These are phyloP conservation scores for Hemisphaericaspora lyxosophila DNA, from an alignment of 1,139 yeast species.

Conservation along the genomic window DNA sequence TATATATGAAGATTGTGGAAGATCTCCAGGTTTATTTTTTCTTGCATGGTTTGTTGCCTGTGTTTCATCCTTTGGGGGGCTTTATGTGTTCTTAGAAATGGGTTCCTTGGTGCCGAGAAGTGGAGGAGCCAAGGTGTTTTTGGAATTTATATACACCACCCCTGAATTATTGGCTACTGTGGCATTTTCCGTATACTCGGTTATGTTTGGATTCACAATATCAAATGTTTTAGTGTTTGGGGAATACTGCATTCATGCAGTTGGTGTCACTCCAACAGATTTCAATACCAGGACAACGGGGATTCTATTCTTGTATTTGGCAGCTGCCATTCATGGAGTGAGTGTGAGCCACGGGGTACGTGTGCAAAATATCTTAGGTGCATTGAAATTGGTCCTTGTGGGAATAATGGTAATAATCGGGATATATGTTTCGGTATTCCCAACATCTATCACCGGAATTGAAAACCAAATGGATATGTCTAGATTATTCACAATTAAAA, in stretches of 20 bases:
- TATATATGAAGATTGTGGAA: slow-evolving; percentile 65
- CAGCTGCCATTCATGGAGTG: slow-evolving; percentile 51
- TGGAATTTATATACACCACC: slow-evolving; percentile 61
- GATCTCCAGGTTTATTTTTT: slow-evolving; percentile 60
- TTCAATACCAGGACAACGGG: slow-evolving; percentile 46
- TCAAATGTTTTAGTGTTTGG: slow-evolving; percentile 72
- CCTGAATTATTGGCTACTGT: slow-evolving; percentile 64
- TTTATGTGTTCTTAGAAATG: slow-evolving; percentile 63
- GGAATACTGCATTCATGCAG: slow-evolving; percentile 55
- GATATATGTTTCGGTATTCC: slow-evolving; percentile 46
- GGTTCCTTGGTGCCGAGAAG: slow-evolving; percentile 71
- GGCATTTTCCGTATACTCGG: slow-evolving; percentile 54
- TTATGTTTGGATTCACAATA: slow-evolving; percentile 62
- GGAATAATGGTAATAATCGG: slow-evolving; percentile 52
- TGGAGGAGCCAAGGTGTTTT: slow-evolving; percentile 72
- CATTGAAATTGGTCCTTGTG: slow-evolving; percentile 49
- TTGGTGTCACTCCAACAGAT: slow-evolving; percentile 43
- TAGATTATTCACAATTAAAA: slow-evolving; percentile 26
- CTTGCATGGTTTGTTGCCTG: slow-evolving; percentile 64
- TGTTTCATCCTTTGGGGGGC: slow-evolving; percentile 60
- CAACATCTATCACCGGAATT: slow-evolving; percentile 40
- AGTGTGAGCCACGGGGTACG: slow-evolving; percentile 54
- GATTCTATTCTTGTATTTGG: slow-evolving; percentile 39
- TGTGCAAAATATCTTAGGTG: slow-evolving; percentile 59
- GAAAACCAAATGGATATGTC: slow-evolving; percentile 40